Evolutionary conservation across 2,329 filamentous ascomycete species (phyloP).

Genomic region (Trichophyton benhamiae): DNA sequence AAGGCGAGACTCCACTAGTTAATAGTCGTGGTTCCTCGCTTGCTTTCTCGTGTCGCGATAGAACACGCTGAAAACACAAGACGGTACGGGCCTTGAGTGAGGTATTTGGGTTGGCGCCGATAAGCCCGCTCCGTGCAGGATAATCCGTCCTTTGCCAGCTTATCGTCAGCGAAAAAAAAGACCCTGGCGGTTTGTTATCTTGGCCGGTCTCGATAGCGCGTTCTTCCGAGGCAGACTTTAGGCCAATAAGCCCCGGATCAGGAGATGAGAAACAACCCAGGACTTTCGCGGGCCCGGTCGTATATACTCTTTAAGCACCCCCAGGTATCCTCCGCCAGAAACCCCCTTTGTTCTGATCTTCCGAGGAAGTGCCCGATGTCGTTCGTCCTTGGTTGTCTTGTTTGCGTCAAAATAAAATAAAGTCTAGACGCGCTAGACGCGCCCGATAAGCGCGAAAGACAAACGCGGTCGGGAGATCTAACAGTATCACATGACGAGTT

Average conservation of each 20-base stretch:
- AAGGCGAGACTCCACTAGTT: not conserved
- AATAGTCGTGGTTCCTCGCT: not conserved
- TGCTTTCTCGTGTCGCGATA: constrained; percentile 3
- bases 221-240: not conserved
- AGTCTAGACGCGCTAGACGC: not conserved
- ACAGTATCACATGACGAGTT: too few species aligned
- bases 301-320: too few species aligned
- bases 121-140: not conserved
- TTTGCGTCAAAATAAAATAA: not conserved
- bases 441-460: not conserved
- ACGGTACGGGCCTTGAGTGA: not conserved
- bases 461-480: not conserved
- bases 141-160: not conserved
- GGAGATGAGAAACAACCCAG: not conserved
- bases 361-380: not conserved
- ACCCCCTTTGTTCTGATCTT: not conserved
- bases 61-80: constrained; percentile 1
- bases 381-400: not conserved
- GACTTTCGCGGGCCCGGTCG: not conserved
- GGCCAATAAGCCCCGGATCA: not conserved
- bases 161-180: not conserved
- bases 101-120: not conserved
- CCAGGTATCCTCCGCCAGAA: not conserved
- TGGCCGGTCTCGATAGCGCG: not conserved
- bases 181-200: not conserved